phyloP scores from a whole-genome alignment of 495 filamentous ascomycete species.

The Penicillium paradoxum region DNA sequence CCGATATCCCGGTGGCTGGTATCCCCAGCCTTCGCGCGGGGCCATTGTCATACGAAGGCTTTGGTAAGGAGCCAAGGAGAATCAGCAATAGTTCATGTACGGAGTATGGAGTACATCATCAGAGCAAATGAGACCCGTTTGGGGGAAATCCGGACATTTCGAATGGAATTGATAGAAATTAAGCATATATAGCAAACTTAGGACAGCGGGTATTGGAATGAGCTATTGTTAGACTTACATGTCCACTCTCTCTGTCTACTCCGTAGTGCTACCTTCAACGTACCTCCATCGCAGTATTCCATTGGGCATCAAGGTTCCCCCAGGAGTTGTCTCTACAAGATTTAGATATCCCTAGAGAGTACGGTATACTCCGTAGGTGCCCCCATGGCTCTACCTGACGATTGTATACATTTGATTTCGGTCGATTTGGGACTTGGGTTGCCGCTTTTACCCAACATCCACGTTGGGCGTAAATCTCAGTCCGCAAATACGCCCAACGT shows the following conservation, averaged over 20 bases:
- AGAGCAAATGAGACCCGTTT: background rate
- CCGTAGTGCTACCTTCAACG: background rate
- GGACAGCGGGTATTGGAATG: background rate
- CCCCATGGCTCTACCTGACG: no score
- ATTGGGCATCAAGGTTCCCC: no score
- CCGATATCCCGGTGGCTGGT: slow-evolving; percentile 29
- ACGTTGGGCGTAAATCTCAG: background rate
- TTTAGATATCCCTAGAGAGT: no score
- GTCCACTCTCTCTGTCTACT: background rate
- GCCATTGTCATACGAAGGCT: slow-evolving; percentile 7
- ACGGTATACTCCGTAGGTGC: no score
- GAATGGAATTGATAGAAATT: background rate
- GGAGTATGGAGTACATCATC: background rate
- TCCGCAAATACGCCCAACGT: background rate
- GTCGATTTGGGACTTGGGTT: background rate
- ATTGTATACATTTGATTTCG: no score
- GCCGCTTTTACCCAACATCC: background rate
- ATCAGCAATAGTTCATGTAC: background rate
- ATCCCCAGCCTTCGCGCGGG: slow-evolving; percentile 28
- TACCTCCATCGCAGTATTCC: background rate
- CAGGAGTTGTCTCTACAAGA: no score
- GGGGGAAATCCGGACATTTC: no score
- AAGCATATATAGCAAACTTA: background rate
- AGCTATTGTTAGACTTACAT: background rate
- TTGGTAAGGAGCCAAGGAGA: background rate